These are phyloP conservation scores for Suillus decipiens DNA, from an alignment of 768 basidiomycete genomes.

Conservation along the genomic window DNA sequence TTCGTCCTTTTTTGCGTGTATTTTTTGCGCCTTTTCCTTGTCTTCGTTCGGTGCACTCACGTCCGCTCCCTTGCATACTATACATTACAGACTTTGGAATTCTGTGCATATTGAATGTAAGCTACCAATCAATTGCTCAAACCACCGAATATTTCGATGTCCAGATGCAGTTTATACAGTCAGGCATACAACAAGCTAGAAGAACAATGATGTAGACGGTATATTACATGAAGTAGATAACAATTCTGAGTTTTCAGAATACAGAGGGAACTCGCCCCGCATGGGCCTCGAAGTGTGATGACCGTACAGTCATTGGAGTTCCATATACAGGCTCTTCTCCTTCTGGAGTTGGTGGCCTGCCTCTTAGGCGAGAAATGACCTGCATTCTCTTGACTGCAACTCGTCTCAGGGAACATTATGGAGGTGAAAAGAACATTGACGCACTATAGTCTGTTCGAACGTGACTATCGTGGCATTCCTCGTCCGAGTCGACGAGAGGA, in stretches of 20 bases:
- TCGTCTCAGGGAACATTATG: conserved; percentile 15
- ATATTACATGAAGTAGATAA: background rate
- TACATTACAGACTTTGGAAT: conserved; percentile 28
- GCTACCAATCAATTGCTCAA: conserved; percentile 9
- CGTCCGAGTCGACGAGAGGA: conserved; percentile 76
- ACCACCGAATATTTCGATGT: background rate
- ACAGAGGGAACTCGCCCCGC: conserved; percentile 9
- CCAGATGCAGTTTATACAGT: conserved; percentile 2
- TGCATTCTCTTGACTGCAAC: conserved; percentile 57
- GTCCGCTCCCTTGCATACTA: conserved; percentile 22
- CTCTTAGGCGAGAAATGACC: conserved; percentile 58
- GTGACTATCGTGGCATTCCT: conserved; percentile 66
- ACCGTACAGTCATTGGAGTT: conserved; percentile 3
- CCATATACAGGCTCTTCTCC: conserved; percentile 26
- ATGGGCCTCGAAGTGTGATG: background rate
- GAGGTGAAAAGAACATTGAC: conserved; percentile 16
- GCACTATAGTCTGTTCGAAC: conserved; percentile 66
- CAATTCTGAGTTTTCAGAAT: conserved; percentile 2
- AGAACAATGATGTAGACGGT: background rate
- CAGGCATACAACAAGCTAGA: conserved; percentile 11
- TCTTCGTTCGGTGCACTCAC: conserved; percentile 15
- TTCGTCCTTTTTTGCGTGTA: conserved; percentile 15
- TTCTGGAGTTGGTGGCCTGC: conserved; percentile 60
- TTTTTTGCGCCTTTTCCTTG: conserved; percentile 13
- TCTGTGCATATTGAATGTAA: conserved; percentile 22